phyloP scores from a whole-genome alignment of 1,284 basidiomycete genomes.

The Boletus sp. region DNA sequence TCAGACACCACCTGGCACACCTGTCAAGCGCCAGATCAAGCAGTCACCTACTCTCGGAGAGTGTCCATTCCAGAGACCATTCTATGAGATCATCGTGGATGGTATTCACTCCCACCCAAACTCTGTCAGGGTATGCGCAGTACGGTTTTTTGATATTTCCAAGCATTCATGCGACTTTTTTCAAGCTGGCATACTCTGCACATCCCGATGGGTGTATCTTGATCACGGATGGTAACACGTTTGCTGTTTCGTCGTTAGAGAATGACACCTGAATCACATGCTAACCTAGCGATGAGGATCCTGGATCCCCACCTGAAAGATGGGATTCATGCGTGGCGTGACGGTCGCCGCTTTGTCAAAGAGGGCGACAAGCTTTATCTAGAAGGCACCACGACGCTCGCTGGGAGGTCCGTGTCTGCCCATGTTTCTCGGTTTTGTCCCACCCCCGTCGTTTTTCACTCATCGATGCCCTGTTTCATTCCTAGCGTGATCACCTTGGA shows the following conservation, averaged over 20 bases:
- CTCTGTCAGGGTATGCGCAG: constrained; percentile 69
- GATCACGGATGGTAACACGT: constrained; percentile 75
- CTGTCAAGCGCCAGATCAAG: constrained; percentile 31
- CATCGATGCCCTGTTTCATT: not conserved
- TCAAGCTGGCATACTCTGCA: constrained; percentile 77
- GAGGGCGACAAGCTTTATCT: constrained; percentile 79
- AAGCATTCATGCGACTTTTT: constrained; percentile 1
- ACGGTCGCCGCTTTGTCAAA: constrained; percentile 75
- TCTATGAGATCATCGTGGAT: constrained; percentile 88
- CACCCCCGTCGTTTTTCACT: not conserved
- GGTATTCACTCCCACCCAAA: constrained; percentile 91
- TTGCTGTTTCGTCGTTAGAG: not conserved
- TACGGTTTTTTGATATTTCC: not conserved
- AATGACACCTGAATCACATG: not conserved
- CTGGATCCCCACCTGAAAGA: constrained; percentile 83
- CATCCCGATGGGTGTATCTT: constrained; percentile 84
- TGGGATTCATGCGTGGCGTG: constrained; percentile 85
- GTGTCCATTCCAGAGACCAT: constrained; percentile 65
- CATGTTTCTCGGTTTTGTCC: not conserved
- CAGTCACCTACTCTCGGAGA: constrained; percentile 35
- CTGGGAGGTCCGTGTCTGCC: constrained; percentile 57
- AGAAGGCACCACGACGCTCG: constrained; percentile 83
- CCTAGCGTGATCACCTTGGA: constrained; percentile 75
- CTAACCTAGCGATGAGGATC: constrained; percentile 70
- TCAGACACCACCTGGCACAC: constrained; percentile 60